Base-by-base conservation (phyloP, 352 stramenopile genomes). In the Globisporangium nagaii region DNA sequence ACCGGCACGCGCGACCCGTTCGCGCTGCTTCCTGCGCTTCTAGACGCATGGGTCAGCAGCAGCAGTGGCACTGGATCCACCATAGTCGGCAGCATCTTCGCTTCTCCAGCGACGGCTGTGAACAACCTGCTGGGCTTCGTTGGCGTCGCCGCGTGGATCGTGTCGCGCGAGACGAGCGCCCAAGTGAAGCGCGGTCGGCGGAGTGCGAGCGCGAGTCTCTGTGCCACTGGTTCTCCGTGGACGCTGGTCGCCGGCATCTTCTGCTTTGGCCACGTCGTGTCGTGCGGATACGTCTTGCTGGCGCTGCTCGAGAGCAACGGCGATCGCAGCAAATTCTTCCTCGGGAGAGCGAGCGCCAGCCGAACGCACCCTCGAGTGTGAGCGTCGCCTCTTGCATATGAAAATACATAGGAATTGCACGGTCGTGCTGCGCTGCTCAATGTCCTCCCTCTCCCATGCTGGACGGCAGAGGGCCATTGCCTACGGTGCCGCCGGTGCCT, bases 231-330 rank as follows among this genome's bases (percentile, higher is more conserved):
- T 1, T 52, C 17, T 30, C 42, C 45, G 12, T 63, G 12, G 64
- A 35, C 34, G 55, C 53, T 35, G 8, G 35, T 85, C 0, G 31
- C 43, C 9, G 62, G 47, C 0, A 56, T 89, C 20, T 13, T 86
- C 17, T 71, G 44, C 53, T 41, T 89, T 3, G 83, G 83, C 1
- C 82, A 93, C 49, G 49, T 81, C 5, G 73, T 73, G 0, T 81
- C 82, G 10, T 83, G 76, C 45, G 25, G 70, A 6, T 93, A 93
- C 64, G 41, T 90, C 4, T 39, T 91, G n/a, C 63, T 72, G n/a
- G 80, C 83, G 22, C 62, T 93, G 17, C 63, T 86, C 20, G 75
- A 89, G 61, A 86, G 70, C 64, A 73, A 93, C 34, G 80, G 80
- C 57, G 71, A 86, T 34, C 66, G 65, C 8, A 50, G 52, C 43